These are phyloP conservation scores for Trypanosoma melophagium DNA, from an alignment of 208 protist species.

Conservation along the genomic window DNA sequence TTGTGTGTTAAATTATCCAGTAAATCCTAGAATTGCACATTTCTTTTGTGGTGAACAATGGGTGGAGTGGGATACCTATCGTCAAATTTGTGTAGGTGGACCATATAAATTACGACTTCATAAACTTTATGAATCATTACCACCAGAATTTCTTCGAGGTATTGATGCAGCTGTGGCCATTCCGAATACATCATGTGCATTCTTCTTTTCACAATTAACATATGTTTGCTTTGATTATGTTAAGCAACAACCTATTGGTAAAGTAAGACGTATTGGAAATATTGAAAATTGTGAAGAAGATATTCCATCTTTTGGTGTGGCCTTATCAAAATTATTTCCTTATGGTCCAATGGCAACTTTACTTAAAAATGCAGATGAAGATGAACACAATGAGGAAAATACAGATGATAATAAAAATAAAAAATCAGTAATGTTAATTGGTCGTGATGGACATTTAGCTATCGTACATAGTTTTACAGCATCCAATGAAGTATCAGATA, in stretches of 20 bases:
- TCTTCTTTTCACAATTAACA: conserved; percentile 59
- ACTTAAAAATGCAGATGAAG: conserved; percentile 3
- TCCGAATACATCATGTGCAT: conserved; percentile 40
- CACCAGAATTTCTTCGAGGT: conserved; percentile 34
- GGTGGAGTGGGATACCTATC: conserved; percentile 48
- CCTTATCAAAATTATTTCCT: conserved; percentile 27
- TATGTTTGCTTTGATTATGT: conserved; percentile 67
- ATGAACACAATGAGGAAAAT: neutral
- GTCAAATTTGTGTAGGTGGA: conserved; percentile 30
- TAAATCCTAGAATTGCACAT: conserved; percentile 39
- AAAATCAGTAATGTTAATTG: conserved; percentile 29
- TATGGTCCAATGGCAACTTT: conserved; percentile 34
- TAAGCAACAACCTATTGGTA: conserved; percentile 13
- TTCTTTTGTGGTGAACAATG: conserved; percentile 45
- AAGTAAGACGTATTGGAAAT: conserved; percentile 14
- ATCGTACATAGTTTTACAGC: conserved; percentile 17
- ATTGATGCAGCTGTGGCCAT: conserved; percentile 50
- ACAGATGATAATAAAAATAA: neutral
- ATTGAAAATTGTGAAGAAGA: conserved; percentile 1
- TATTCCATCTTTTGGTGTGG: conserved; percentile 12
- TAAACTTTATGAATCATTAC: conserved; percentile 41
- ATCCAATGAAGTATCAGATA: neutral
- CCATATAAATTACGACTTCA: conserved; percentile 35
- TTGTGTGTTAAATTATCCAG: conserved; percentile 43
- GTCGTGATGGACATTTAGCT: conserved; percentile 21